These are phyloP conservation scores for Prasinococcaceae sp. DNA, from an alignment of 139 green algal genomes.

Conservation along the genomic window DNA sequence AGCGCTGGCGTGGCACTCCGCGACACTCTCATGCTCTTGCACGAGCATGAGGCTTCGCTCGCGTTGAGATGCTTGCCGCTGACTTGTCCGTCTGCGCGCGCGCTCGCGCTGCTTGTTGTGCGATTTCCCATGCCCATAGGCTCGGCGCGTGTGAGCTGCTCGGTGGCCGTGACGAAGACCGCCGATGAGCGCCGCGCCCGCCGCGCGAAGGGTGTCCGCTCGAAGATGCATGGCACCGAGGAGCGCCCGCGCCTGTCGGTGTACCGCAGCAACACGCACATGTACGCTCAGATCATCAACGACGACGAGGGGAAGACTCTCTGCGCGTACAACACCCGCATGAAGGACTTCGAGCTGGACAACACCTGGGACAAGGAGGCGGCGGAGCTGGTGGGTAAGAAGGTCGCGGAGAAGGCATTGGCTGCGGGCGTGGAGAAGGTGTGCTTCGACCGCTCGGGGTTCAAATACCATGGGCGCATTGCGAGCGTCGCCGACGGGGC, in stretches of 20 bases:
- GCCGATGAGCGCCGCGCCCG: no score
- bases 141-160: no score
- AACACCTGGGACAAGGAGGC: constrained; percentile 5
- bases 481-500: constrained; percentile 79
- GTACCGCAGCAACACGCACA: constrained; percentile 91
- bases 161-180: no score
- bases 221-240: constrained; percentile 62
- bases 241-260: constrained; percentile 84
- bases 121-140: no score
- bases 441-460: constrained; percentile 87
- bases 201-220: background rate
- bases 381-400: constrained; percentile 54
- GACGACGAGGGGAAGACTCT: constrained; percentile 67
- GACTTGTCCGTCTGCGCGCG: no score
- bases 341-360: background rate
- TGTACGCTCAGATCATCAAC: constrained; percentile 96
- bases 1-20: no score
- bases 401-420: constrained; percentile 70
- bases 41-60: no score
- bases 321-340: constrained; percentile 54
- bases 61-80: no score
- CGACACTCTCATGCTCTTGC: no score
- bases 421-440: constrained; percentile 55
- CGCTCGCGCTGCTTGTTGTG: no score
- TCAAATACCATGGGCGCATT: constrained; percentile 86